Percentiles rank a stretch among this genome's conserved stretches.
Conservation (phyloP, 805 yeast species). For the Starmerella bacillaris region DNA sequence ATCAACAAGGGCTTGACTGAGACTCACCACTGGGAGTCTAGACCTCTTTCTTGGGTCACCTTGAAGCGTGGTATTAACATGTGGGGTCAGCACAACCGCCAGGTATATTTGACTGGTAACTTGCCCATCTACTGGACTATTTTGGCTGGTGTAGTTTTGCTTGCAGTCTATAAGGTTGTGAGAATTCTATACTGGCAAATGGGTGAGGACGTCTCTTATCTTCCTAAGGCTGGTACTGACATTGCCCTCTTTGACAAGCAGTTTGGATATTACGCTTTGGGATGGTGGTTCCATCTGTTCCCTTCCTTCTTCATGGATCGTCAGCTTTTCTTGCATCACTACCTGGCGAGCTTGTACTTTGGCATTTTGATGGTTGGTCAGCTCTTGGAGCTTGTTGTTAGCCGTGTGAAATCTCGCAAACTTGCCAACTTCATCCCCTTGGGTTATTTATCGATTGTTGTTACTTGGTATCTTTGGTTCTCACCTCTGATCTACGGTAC, state of each 20-base stretch:
- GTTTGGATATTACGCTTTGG: conserved; percentile 32
- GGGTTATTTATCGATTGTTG: conserved; percentile 32
- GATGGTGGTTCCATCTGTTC: conserved; percentile 39
- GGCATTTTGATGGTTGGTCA: conserved; percentile 65
- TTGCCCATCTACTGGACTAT: conserved; percentile 37
- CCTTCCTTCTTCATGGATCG: conserved; percentile 73
- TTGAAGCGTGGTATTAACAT: conserved; percentile 41
- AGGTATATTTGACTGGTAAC: conserved; percentile 50
- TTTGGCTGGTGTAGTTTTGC: conserved; percentile 20
- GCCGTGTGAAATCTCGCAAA: conserved; percentile 10
- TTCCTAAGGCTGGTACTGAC: conserved; percentile 15
- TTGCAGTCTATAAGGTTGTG: conserved; percentile 18
- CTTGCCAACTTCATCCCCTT: conserved; percentile 27
- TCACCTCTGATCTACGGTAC: conserved; percentile 63
- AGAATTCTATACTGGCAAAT: conserved; percentile 25
- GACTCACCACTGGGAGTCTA: conserved; percentile 33
- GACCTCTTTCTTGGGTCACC: conserved; percentile 50
- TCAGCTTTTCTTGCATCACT: conserved; percentile 85
- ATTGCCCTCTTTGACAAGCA: conserved; percentile 22
- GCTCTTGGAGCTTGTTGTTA: conserved; percentile 23
- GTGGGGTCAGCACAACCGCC: conserved; percentile 30
- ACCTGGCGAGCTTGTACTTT: conserved; percentile 81
- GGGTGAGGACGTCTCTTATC: conserved; percentile 1
- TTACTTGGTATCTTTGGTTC: conserved; percentile 40
- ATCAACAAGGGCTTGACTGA: conserved; percentile 32